phyloP scores from a whole-genome alignment of 1,139 yeast species.

The Blastobotrys ciferrii region DNA sequence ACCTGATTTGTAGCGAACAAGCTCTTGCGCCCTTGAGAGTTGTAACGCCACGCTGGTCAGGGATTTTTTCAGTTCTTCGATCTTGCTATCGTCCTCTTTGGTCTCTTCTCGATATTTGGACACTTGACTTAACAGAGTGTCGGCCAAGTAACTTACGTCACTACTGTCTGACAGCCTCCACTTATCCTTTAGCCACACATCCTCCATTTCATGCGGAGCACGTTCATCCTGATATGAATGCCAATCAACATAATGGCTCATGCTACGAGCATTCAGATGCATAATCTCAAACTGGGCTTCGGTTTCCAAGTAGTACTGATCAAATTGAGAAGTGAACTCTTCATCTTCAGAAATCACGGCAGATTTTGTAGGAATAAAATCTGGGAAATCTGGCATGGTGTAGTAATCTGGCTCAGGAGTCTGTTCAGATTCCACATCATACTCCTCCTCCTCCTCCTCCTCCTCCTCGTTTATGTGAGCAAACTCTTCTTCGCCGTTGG shows the following conservation, averaged over 20 bases:
- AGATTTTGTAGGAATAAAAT: constrained; percentile 3
- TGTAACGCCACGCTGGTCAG: constrained; percentile 21
- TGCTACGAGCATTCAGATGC: constrained; percentile 12
- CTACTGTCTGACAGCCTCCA: constrained; percentile 27
- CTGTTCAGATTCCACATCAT: constrained; percentile 9
- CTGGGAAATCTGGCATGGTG: constrained; percentile 8
- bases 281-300: constrained; percentile 23
- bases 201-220: constrained; percentile 17
- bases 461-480: constrained; percentile 17
- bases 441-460: constrained; percentile 12
- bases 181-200: constrained; percentile 19
- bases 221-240: constrained; percentile 11
- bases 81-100: constrained; percentile 14
- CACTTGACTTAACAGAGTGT: constrained; percentile 17
- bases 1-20: constrained; percentile 21
- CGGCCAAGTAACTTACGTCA: constrained; percentile 21
- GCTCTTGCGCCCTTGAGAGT: constrained; percentile 26
- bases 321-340: constrained; percentile 14
- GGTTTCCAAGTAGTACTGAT: constrained; percentile 22
- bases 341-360: constrained; percentile 5
- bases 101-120: constrained; percentile 10
- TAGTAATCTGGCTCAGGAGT: constrained; percentile 7
- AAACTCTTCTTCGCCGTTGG: constrained; percentile 12
- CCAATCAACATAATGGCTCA: constrained; percentile 15
- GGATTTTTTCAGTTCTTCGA: constrained; percentile 19